These are phyloP conservation scores for Carallia brachiata DNA, from an alignment of 345 rosid species.

Conservation along the genomic window DNA sequence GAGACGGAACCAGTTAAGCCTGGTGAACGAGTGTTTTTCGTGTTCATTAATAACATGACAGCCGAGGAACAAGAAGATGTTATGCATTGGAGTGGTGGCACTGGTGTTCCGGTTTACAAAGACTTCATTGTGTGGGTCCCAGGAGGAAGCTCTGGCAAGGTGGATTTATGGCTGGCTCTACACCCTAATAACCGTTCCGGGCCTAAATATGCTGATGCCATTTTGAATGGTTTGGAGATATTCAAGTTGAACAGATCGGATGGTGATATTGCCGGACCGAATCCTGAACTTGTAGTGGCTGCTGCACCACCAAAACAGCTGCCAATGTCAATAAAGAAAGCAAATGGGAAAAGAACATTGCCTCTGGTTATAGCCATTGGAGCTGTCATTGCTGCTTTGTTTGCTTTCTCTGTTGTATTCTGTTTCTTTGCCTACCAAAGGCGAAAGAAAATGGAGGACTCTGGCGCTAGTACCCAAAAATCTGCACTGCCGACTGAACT, in stretches of 20 bases:
- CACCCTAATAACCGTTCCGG: conserved; percentile 3
- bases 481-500: conserved; percentile 20
- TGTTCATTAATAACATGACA: conserved; percentile 26
- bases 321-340: neutral
- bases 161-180: conserved; percentile 19
- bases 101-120: conserved; percentile 23
- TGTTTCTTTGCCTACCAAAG: conserved; percentile 9
- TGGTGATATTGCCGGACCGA: conserved; percentile 24
- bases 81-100: neutral
- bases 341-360: too few species aligned
- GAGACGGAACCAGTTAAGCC: conserved; percentile 14
- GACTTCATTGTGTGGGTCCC: conserved; percentile 22
- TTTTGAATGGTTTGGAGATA: conserved; percentile 43
- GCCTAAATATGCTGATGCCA: conserved; percentile 18
- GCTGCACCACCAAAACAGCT: neutral
- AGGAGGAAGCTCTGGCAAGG: neutral
- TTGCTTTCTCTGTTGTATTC: neutral
- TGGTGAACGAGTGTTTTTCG: conserved; percentile 19
- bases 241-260: conserved; percentile 27
- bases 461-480: neutral
- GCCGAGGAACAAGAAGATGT: neutral
- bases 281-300: conserved; percentile 14
- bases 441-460: neutral
- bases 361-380: neutral
- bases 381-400: neutral